A percentile compares a stretch with the other conserved stretches of the same genome.
phyloP scores from a whole-genome alignment of 192 early-diverging fungal species.

The Allomyces javanicus region DNA sequence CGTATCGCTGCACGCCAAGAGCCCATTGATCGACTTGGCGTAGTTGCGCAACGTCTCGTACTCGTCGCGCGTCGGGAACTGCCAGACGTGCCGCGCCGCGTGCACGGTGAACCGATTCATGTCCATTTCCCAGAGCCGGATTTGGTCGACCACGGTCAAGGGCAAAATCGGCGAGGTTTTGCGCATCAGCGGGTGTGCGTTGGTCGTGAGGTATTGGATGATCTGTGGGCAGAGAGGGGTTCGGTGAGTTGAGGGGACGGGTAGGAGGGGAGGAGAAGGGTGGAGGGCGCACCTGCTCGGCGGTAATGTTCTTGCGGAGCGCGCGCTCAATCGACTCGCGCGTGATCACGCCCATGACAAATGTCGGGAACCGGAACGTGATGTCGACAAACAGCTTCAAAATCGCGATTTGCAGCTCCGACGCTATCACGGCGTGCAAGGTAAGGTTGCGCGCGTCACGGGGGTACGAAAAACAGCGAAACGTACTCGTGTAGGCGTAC shows the following conservation, averaged over 20 bases:
- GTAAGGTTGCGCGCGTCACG: neutral
- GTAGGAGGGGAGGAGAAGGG: no score
- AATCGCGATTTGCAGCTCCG: slow-evolving; percentile 66
- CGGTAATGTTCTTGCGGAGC: slow-evolving; percentile 68
- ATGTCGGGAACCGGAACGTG: slow-evolving; percentile 69
- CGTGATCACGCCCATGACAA: slow-evolving; percentile 72
- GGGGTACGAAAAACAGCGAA: neutral
- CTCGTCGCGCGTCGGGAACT: no score
- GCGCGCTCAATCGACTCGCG: slow-evolving; percentile 73
- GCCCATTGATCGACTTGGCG: no score
- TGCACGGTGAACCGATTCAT: slow-evolving; percentile 43
- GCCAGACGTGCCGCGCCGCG: neutral
- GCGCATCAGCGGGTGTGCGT: slow-evolving; percentile 86
- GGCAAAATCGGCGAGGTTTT: slow-evolving; percentile 62
- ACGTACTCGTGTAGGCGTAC: slow-evolving; percentile 75
- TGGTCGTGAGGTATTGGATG: slow-evolving; percentile 65
- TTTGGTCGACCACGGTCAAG: slow-evolving; percentile 82
- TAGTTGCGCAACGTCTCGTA: no score
- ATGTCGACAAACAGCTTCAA: slow-evolving; percentile 73
- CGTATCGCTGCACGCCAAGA: no score
- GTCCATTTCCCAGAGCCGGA: slow-evolving; percentile 90
- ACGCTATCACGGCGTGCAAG: neutral
- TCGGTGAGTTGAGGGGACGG: neutral
- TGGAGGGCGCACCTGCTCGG: slow-evolving; percentile 49
- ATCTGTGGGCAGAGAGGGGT: slow-evolving; percentile 26